Base-by-base conservation (phyloP, 371 early-diverging fungal genomes). In the Quaeritorhiza haematococci region DNA sequence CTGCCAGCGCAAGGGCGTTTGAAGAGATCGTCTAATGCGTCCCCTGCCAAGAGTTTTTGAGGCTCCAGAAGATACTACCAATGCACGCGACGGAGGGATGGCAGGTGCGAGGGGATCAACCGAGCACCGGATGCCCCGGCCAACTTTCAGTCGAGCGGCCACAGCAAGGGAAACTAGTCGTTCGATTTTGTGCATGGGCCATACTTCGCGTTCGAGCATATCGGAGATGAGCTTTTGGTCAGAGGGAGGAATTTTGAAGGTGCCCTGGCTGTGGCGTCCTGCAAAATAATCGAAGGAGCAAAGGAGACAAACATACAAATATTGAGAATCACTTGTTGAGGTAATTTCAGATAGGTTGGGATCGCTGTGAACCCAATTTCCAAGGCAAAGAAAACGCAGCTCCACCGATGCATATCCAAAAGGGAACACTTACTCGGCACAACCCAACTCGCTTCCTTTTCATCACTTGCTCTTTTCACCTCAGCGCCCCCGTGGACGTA, bases 161-260 rank as follows among this genome's bases (percentile, higher is more conserved):
- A 74, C 32, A 7, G 75, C 67, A 33, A 69, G 32, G 3, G 53
- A 27, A 1, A 74, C 66, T 19, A 69, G 42, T 34, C 60, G 26
- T 17, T 66, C 61, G 4, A 71, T 41, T 3, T 49, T 49, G 23
- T 54, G 43, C 33, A 27, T 6, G 8, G 58, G 17, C 63, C 69
- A 67, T 4, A 72, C 30, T 10, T 34, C 35, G 30, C 52, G 42
- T 29, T 64, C 66, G 33, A 61, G 21, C 17, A 33, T 21, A 32
- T 33, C 27, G 15, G 21, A 45, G 21, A 6, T 7, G 46, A 27
- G n/a, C 27, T 45, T 10, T 45, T 45, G 21, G 27, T 27, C n/a
- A 38, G 38, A 13, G 10, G 10, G 7, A 19, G 46, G 23, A 21
- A 21, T 45, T 21, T 19, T 10, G n/a, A 27, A 7, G 10, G 6